Percentiles rank a stretch among this genome's conserved stretches.
Conservation (phyloP, 768 basidiomycete genomes). For the Termitomyces titanicus region DNA sequence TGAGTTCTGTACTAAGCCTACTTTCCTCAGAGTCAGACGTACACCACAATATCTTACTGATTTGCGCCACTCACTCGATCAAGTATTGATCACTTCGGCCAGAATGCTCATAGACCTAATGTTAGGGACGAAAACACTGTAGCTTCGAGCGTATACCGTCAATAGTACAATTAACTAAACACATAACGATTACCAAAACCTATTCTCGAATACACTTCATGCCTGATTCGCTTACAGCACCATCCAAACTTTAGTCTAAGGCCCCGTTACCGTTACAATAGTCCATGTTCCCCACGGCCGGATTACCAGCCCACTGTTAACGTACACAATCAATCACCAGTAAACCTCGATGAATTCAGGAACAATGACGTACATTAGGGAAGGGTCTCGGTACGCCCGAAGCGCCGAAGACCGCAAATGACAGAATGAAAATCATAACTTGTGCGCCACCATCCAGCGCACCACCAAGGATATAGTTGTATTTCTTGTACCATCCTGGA, state of each 20-base stretch:
- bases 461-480: constrained; percentile 66
- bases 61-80: neutral
- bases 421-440: constrained; percentile 60
- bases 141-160: neutral
- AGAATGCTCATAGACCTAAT: too few relatives aligned
- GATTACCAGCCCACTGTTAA: constrained; percentile 52
- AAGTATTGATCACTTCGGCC: too few relatives aligned
- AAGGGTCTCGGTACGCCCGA: constrained; percentile 46
- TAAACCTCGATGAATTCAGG: neutral
- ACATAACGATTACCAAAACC: neutral
- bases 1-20: too few relatives aligned
- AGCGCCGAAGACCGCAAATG: constrained; percentile 64
- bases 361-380: constrained; percentile 33
- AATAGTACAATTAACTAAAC: neutral
- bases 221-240: too few relatives aligned
- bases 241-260: constrained; percentile 24
- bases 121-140: neutral
- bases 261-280: constrained; percentile 61
- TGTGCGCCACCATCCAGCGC: constrained; percentile 65
- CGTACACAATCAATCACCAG: neutral
- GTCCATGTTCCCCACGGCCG: constrained; percentile 48
- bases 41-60: neutral
- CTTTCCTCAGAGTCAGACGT: too few relatives aligned
- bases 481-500: constrained; percentile 65
- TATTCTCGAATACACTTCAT: too few relatives aligned